phyloP scores from a whole-genome alignment of 2,329 filamentous ascomycete species.

The Diaporthe citrichinensis region DNA sequence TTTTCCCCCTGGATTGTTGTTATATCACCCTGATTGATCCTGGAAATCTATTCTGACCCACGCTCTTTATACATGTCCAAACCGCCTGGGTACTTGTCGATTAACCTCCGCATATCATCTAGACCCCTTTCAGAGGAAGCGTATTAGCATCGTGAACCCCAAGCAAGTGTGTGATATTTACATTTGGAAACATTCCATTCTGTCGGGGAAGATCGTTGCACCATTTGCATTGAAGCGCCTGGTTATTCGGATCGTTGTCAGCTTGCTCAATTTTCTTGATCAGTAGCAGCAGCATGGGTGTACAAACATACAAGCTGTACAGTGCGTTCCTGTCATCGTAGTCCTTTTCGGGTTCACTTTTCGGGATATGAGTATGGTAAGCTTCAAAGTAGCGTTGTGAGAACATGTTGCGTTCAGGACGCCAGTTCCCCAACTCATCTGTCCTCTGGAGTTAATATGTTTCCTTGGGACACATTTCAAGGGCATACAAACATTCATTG shows the following conservation, averaged over 20 bases:
- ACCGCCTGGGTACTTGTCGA: not conserved
- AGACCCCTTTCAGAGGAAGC: not conserved
- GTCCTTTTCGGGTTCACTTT: constrained; percentile 45
- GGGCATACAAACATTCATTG: not conserved
- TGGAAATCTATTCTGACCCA: not conserved
- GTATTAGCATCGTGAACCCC: not conserved
- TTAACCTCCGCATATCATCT: not conserved
- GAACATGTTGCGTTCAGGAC: constrained; percentile 48
- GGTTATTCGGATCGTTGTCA: not conserved
- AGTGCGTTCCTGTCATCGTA: not conserved
- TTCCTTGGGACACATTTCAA: not conserved
- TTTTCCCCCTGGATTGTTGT: too few relatives aligned
- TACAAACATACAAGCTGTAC: not conserved
- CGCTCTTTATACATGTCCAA: not conserved
- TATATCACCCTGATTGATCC: not conserved
- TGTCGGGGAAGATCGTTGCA: not conserved
- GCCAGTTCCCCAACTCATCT: constrained; percentile 51
- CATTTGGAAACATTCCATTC: not conserved
- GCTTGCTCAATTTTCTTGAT: not conserved
- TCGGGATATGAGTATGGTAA: constrained; percentile 47
- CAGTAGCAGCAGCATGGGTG: not conserved
- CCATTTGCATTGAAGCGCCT: not conserved
- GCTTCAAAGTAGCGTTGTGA: constrained; percentile 45
- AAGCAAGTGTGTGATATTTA: not conserved
- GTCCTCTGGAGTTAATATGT: constrained; percentile 35